phyloP scores from a whole-genome alignment of 768 basidiomycete genomes.

The Boletales sp. region DNA sequence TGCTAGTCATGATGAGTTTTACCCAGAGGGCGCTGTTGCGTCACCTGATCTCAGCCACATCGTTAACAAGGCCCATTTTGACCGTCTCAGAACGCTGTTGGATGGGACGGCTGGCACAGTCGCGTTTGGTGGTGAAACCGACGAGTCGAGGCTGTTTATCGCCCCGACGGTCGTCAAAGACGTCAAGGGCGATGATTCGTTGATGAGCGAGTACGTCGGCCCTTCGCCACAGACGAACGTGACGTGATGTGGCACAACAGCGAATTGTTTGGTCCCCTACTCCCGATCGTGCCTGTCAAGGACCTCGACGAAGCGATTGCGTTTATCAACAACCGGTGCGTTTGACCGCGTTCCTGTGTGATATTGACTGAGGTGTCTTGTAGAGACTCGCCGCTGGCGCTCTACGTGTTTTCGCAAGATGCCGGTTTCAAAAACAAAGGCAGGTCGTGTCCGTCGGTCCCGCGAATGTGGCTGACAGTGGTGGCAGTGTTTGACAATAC shows the following conservation, averaged over 20 bases:
- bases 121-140: conserved; percentile 59
- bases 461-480: neutral
- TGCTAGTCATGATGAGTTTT: conserved; percentile 27
- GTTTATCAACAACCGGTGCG: conserved; percentile 58
- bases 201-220: conserved; percentile 69
- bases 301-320: conserved; percentile 67
- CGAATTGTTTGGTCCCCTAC: conserved; percentile 81
- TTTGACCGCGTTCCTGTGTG: neutral
- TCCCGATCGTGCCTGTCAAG: conserved; percentile 74
- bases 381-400: conserved; percentile 69
- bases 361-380: neutral
- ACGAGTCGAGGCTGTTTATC: conserved; percentile 58
- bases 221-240: neutral
- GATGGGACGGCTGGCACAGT: conserved; percentile 64
- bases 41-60: conserved; percentile 51
- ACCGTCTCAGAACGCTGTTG: conserved; percentile 60
- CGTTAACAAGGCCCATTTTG: conserved; percentile 49
- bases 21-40: conserved; percentile 41
- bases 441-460: conserved; percentile 18
- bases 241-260: conserved; percentile 32
- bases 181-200: conserved; percentile 57
- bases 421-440: conserved; percentile 58
- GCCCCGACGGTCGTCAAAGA: conserved; percentile 71
- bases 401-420: conserved; percentile 75
- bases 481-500: conserved; percentile 63